Evolutionary conservation across 129 eudicot species (phyloP).

Genomic region (Tagetes patula): DNA sequence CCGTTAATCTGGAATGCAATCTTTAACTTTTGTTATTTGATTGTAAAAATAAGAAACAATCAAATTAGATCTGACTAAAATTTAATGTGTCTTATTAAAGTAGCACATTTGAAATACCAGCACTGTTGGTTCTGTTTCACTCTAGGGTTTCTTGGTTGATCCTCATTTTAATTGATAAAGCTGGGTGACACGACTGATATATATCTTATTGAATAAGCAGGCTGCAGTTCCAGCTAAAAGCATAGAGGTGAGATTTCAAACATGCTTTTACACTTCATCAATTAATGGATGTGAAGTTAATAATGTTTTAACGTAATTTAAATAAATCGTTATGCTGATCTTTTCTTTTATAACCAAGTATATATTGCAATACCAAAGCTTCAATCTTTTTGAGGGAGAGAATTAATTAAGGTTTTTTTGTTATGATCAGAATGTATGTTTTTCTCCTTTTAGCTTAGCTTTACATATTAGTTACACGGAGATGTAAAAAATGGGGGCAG

Average conservation of each 20-base stretch:
- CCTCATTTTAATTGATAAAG: slow-evolving; percentile 50
- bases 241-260: slow-evolving; percentile 64
- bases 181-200: slow-evolving; percentile 66
- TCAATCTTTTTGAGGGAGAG: background rate
- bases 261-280: slow-evolving; percentile 14
- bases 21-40: background rate
- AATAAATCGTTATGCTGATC: slow-evolving; percentile 1
- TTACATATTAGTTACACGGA: background rate
- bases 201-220: slow-evolving; percentile 69
- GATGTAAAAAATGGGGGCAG: background rate
- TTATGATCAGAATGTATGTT: background rate
- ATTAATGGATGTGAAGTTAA: background rate
- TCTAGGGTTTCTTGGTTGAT: slow-evolving; percentile 30
- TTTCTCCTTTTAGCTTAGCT: background rate
- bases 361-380: background rate
- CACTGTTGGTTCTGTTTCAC: slow-evolving; percentile 11
- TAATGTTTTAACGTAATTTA: background rate
- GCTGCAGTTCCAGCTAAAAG: slow-evolving; percentile 47
- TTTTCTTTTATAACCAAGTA: background rate
- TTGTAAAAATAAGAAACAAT: background rate
- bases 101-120: slow-evolving; percentile 14
- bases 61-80: background rate
- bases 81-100: background rate
- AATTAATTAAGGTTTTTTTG: background rate
- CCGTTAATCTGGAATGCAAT: background rate